These are phyloP conservation scores for Lepidium aucheri DNA, from an alignment of 345 rosid species.

Conservation along the genomic window DNA sequence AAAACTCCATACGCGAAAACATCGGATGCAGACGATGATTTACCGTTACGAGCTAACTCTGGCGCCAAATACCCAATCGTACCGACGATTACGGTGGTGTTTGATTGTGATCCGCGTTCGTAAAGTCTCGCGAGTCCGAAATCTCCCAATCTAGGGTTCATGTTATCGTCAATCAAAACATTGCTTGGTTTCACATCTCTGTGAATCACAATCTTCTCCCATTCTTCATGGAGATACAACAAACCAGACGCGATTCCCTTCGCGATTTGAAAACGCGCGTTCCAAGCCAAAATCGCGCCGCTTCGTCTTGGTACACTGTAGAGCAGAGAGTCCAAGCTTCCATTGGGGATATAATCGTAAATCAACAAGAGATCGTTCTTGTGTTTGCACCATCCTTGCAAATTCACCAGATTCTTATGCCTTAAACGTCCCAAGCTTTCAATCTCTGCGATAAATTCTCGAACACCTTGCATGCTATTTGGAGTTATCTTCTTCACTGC, in stretches of 20 bases:
- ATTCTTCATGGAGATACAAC: conserved; percentile 57
- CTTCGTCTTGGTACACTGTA: conserved; percentile 15
- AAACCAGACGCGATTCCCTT: conserved; percentile 48
- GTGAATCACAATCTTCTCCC: conserved; percentile 45
- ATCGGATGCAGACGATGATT: conserved; percentile 25
- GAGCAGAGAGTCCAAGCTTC: conserved; percentile 42
- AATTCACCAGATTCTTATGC: conserved; percentile 54
- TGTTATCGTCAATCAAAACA: conserved; percentile 18
- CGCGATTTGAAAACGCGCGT: conserved; percentile 35
- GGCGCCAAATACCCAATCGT: conserved; percentile 36
- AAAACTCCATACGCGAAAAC: conserved; percentile 29
- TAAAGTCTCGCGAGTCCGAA: conserved; percentile 60
- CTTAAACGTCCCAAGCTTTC: conserved; percentile 52
- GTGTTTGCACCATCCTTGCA: conserved; percentile 60
- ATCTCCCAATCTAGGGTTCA: conserved; percentile 53
- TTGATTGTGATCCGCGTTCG: conserved; percentile 41
- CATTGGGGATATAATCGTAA: conserved; percentile 50
- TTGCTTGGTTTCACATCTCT: conserved; percentile 31
- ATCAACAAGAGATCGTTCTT: conserved; percentile 43
- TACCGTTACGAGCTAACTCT: conserved; percentile 21
- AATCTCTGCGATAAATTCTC: conserved; percentile 53
- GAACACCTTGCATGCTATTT: conserved; percentile 47
- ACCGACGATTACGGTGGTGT: conserved; percentile 48
- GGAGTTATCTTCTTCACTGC: conserved; percentile 50
- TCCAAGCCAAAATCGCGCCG: conserved; percentile 34